Evolutionary conservation across 2,329 filamentous ascomycete species (phyloP).

Genomic region (Neobulgaria alba): DNA sequence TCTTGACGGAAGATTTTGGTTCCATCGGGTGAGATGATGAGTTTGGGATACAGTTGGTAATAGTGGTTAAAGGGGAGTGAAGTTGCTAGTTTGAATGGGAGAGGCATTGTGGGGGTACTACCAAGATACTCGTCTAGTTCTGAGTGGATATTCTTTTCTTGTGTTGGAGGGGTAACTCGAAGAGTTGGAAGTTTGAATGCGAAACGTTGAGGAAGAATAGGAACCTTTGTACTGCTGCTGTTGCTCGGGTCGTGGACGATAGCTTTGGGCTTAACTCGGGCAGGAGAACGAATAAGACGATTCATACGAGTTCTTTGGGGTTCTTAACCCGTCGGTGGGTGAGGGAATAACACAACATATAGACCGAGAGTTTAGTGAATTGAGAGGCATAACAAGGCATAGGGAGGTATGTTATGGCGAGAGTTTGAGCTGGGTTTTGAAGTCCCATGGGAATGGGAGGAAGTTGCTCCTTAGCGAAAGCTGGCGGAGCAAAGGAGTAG

Average conservation of each 20-base stretch:
- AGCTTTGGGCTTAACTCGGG: neutral
- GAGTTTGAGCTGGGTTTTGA: too few relatives aligned
- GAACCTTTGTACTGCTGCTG: too few relatives aligned
- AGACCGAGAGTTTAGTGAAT: too few relatives aligned
- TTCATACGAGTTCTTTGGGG: too few relatives aligned
- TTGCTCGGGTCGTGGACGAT: neutral
- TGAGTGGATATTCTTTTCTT: neutral
- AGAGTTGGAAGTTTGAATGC: neutral
- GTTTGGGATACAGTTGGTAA: neutral
- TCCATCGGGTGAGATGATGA: neutral
- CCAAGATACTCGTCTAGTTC: neutral
- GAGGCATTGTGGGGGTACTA: neutral
- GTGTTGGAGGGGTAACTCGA: neutral
- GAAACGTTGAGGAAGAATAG: neutral
- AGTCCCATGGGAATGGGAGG: too few relatives aligned
- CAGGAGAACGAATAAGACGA: neutral
- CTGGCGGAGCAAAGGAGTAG: too few relatives aligned
- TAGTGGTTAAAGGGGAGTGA: neutral
- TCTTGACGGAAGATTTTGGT: neutral
- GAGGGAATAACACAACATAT: too few relatives aligned
- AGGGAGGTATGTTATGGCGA: too few relatives aligned
- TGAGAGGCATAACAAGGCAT: too few relatives aligned
- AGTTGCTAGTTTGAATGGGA: neutral
- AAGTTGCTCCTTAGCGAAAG: too few relatives aligned
- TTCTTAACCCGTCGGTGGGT: too few relatives aligned